Base-by-base conservation (phyloP, 2,329 filamentous ascomycete genomes). In the Aspergillus quadrilineatus region DNA sequence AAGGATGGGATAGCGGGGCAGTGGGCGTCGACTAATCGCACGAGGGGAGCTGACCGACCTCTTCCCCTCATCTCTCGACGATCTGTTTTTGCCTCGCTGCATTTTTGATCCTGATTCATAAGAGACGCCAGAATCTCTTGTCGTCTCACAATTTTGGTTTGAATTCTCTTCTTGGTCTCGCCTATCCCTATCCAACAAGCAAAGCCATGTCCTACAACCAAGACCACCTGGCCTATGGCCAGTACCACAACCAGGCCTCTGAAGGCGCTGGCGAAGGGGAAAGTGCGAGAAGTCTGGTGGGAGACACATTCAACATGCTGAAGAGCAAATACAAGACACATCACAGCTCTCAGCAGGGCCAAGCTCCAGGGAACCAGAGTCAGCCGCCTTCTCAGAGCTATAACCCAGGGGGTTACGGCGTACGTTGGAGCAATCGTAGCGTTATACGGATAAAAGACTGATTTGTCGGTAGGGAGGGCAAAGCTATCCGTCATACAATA, bases 211-310 rank as follows among this genome's bases (percentile, higher is more conserved):
- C 74, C 15, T 65, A 71, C 49, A 67, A 75, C 55, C 78, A 84
- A 61, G 79, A 84, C 63, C 74, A 77, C 59, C 65, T 85, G 66
- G 82, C 82, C 53, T 85, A 85, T 66, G 82, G 82, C 59, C 77
- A 80, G 36, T 81, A 81, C 62, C 66, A 73, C 65, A 67, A 34
- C 36, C 51, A 65, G 57, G 65, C 61, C 60, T 72, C 57, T 63
- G 67, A 63, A 62, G 71, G 68, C 51, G 69, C 65, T 50, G 69
- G 63, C 5, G 60, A 62, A 42, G 22, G 22, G 22, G 65, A 77
- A 44, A 73, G 71, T 41, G 76, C 81, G 43, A 74, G 81, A 41
- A 79, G 80, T n/a, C 66, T 84, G 32, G 72, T 82, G 37, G 78
- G 80, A 37, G 80, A 82, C 63, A 77, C 82, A 58, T 79, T 80